A percentile compares a stretch with the other conserved stretches of the same genome.
These are phyloP conservation scores for Ogataea minuta DNA, from an alignment of 805 yeast species.

Conservation along the genomic window DNA sequence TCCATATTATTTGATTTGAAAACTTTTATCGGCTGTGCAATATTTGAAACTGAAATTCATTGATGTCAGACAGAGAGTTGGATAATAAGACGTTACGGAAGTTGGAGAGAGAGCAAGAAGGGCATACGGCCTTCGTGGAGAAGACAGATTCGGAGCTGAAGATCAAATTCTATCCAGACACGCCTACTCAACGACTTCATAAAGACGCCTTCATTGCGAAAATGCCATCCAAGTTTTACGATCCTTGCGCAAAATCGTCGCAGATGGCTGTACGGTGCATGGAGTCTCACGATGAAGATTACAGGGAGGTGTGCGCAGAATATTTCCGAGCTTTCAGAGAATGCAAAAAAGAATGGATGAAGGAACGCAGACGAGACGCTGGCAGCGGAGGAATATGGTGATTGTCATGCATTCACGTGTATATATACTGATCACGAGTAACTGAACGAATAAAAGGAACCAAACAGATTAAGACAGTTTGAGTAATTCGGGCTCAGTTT, in stretches of 20 bases:
- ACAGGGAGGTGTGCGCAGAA: constrained; percentile 63
- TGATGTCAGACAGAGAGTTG: constrained; percentile 7
- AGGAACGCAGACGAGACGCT: constrained; percentile 29
- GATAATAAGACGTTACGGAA: constrained; percentile 30
- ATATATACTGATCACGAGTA: constrained; percentile 16
- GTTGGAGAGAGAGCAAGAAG: constrained; percentile 18
- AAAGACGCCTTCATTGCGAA: constrained; percentile 68
- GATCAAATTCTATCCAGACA: constrained; percentile 79
- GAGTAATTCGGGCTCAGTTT: constrained; percentile 22
- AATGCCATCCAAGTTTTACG: constrained; percentile 80
- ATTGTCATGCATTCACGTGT: constrained; percentile 2
- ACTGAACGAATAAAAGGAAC: constrained; percentile 26
- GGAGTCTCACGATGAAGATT: constrained; percentile 72
- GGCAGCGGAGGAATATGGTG: constrained; percentile 33
- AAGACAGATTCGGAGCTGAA: constrained; percentile 44
- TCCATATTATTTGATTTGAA: constrained; percentile 7
- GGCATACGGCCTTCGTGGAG: constrained; percentile 49
- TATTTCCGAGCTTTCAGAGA: constrained; percentile 92
- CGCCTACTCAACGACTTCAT: constrained; percentile 71
- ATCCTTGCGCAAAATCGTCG: constrained; percentile 89
- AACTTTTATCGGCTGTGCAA: constrained; percentile 10
- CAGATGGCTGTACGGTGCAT: constrained; percentile 84
- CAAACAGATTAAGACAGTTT: constrained; percentile 19
- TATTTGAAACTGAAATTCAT: neutral
- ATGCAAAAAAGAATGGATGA: constrained; percentile 77